phyloP scores from a whole-genome alignment of 352 stramenopile species.

The Globisporangium solare region DNA sequence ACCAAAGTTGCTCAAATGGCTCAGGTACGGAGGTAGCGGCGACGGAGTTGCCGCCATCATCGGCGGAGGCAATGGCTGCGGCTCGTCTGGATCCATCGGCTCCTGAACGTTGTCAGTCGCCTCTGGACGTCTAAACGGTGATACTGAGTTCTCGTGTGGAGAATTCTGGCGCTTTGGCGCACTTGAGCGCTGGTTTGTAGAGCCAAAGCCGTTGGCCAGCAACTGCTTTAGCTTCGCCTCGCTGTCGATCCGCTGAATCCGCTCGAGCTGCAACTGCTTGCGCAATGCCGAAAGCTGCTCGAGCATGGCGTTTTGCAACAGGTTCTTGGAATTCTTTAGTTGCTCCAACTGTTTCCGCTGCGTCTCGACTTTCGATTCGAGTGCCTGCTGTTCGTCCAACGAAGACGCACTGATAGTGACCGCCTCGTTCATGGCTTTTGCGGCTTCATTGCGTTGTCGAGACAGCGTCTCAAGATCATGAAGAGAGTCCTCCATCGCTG shows the following conservation, averaged over 20 bases:
- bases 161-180: conserved; percentile 2
- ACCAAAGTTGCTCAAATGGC: conserved; percentile 14
- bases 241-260: conserved; percentile 56
- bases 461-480: conserved; percentile 59
- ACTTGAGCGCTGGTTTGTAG: conserved; percentile 4
- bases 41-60: conserved; percentile 28
- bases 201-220: conserved; percentile 11
- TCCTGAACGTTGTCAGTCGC: neutral
- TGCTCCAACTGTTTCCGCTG: conserved; percentile 73
- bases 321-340: conserved; percentile 68
- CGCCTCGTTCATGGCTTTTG: conserved; percentile 80
- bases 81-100: conserved; percentile 26
- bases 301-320: conserved; percentile 81
- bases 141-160: neutral
- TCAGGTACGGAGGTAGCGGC: conserved; percentile 32
- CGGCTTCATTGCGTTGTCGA: conserved; percentile 69
- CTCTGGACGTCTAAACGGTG: neutral
- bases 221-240: conserved; percentile 68
- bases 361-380: conserved; percentile 50
- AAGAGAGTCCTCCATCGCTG: conserved; percentile 66
- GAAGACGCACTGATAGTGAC: conserved; percentile 79
- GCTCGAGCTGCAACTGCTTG: conserved; percentile 73
- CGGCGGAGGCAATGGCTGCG: conserved; percentile 45
- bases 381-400: conserved; percentile 68
- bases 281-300: conserved; percentile 71